These are phyloP conservation scores for Escovopsis sp. DNA, from an alignment of 2,329 filamentous ascomycete species.

Conservation along the genomic window DNA sequence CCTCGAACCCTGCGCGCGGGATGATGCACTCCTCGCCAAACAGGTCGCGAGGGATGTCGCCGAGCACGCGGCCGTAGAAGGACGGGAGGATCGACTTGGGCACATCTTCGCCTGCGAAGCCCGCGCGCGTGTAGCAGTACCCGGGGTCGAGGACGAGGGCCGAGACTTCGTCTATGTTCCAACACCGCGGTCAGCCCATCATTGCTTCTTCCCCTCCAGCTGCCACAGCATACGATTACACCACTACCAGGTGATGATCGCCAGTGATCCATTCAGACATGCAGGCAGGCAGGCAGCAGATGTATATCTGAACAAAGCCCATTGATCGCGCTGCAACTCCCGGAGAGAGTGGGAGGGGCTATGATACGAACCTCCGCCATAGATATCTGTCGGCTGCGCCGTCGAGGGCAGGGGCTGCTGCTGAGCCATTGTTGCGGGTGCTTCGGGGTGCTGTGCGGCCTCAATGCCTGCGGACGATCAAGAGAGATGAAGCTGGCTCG, in stretches of 20 bases:
- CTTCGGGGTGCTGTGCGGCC: constrained; percentile 2
- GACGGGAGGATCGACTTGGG: constrained; percentile 88
- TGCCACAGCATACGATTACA: no score
- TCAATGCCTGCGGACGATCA: constrained; percentile 4
- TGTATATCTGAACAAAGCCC: no score
- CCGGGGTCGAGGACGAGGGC: constrained; percentile 93
- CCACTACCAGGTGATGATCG: no score
- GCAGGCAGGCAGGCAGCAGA: no score
- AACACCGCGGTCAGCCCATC: constrained; percentile 7
- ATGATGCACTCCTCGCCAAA: constrained; percentile 88
- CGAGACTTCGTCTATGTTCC: constrained; percentile 71
- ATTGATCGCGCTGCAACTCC: no score
- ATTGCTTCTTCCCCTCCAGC: constrained; percentile 3
- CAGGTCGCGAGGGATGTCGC: constrained; percentile 36
- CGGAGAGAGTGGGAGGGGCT: no score
- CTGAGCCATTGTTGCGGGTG: constrained; percentile 33
- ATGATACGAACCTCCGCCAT: constrained; percentile 39
- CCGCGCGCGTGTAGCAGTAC: constrained; percentile 78
- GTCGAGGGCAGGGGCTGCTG: constrained; percentile 41
- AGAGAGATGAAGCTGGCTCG: constrained; percentile 14
- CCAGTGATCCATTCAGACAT: no score
- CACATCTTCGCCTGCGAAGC: constrained; percentile 93
- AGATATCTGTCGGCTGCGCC: constrained; percentile 45
- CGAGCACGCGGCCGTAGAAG: constrained; percentile 56
- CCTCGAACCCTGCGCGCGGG: constrained; percentile 59